Base-by-base conservation (phyloP, 2,329 filamentous ascomycete species). In the Clarireedia sp. region DNA sequence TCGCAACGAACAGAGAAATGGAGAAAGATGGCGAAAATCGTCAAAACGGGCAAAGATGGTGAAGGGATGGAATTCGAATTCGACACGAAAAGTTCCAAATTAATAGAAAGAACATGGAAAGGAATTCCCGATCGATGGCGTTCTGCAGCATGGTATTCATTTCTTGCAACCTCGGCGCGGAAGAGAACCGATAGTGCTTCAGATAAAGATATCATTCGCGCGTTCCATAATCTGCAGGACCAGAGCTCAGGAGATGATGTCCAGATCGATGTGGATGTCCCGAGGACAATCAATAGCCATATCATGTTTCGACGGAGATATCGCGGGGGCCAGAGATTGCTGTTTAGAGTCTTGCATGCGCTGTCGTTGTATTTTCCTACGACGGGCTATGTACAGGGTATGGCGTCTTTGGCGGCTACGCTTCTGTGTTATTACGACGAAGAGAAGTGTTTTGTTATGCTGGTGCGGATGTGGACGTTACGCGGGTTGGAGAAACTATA, bases 61-160 rank as follows among this genome's bases (percentile, higher is more conserved):
- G 74, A 80, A 67, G 82, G 81, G 48, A 83, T 82, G 72, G 73
- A 82, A 59, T 84, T 82, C 65, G 87, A 90, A 54, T 97, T 97
- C 68, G 90, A 96, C 70, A 80, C 81, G 38, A 83, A 79, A 60
- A 88, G 87, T 68, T 78, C 87, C n/a, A 91, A 96, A 70, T 76
- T 99, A 44, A 85, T 96, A 57, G 87, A 91, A 62, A 82, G 94
- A 55, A 95, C 90, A 1, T 99, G 94, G 94, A 99, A 99, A 69
- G 94, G 94, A 29, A 96, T 99, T 60, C 94, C 94, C 0, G 94
- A 99, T 71, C 84, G 90, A 60, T 99, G 94, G 94, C 86, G 94
- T 51, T 82, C 87, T 33, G 87, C 89, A 1, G 94, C 92, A 2
- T 99, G 94, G 94, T 92, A 92, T 73, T 90, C 90, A 3, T 99